A percentile compares a stretch with the other conserved stretches of the same genome.
phyloP scores from a whole-genome alignment of 2,329 filamentous ascomycete species.

The Nemania sp. region DNA sequence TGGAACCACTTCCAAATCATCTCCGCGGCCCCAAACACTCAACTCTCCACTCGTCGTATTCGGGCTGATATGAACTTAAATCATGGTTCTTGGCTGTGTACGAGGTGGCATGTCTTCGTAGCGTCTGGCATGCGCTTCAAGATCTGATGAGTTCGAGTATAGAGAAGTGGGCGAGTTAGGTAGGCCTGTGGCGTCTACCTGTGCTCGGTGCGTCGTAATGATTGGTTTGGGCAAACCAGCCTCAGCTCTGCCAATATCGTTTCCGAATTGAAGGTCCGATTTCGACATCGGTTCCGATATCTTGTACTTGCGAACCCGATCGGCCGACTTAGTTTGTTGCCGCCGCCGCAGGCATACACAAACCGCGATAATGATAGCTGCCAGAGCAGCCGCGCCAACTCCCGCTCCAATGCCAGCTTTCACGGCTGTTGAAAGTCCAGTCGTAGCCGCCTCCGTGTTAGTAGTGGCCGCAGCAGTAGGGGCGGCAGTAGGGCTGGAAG shows the following conservation, averaged over 20 bases:
- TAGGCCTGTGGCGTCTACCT: conserved; percentile 9
- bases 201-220: conserved; percentile 11
- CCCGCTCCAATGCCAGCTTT: conserved; percentile 57
- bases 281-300: conserved; percentile 58
- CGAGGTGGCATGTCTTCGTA: conserved; percentile 64
- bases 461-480: conserved; percentile 4
- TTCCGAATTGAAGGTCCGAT: conserved; percentile 45
- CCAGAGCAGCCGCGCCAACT: conserved; percentile 48
- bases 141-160: conserved; percentile 38
- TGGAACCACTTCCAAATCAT: not conserved
- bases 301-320: conserved; percentile 42
- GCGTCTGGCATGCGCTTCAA: conserved; percentile 57
- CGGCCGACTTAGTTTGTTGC: conserved; percentile 33
- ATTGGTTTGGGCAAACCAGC: conserved; percentile 30
- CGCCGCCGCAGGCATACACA: conserved; percentile 47
- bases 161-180: conserved; percentile 28
- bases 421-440: conserved; percentile 48
- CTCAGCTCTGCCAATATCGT: conserved; percentile 37
- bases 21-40: not conserved
- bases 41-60: not conserved
- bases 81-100: conserved; percentile 50
- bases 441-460: conserved; percentile 3
- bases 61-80: conserved; percentile 23
- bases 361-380: conserved; percentile 45
- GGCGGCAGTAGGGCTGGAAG: not conserved